Percentiles rank a stretch among this genome's conserved stretches.
phyloP scores from a whole-genome alignment of 441 rosid genomes.

The Populus hybrid region DNA sequence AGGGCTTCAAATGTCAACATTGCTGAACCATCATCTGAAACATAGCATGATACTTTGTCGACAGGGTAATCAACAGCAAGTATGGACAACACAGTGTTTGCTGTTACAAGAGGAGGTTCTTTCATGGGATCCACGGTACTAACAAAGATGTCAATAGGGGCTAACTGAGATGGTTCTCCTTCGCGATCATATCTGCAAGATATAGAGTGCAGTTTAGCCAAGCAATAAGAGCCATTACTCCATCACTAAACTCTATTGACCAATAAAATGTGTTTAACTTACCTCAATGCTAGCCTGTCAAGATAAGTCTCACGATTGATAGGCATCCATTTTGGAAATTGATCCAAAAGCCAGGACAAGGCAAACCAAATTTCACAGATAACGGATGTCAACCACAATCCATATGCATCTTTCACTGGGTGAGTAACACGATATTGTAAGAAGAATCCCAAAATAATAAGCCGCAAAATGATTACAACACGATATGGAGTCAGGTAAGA shows the following conservation, averaged over 20 bases:
- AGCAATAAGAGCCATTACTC: background rate
- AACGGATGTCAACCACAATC: constrained; percentile 90
- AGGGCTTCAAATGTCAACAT: constrained; percentile 96
- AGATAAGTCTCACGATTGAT: constrained; percentile 90
- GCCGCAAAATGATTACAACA: constrained; percentile 87
- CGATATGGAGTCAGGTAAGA: constrained; percentile 92
- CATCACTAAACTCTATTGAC: background rate
- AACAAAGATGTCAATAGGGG: constrained; percentile 93
- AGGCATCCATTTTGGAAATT: constrained; percentile 97
- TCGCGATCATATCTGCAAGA: constrained; percentile 80
- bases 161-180: constrained; percentile 90
- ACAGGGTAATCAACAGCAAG: constrained; percentile 96
- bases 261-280: constrained; percentile 21
- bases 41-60: constrained; percentile 96
- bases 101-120: constrained; percentile 94
- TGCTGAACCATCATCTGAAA: constrained; percentile 97
- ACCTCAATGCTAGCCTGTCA: constrained; percentile 92
- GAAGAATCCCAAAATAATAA: constrained; percentile 95
- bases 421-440: constrained; percentile 90
- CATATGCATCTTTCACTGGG: constrained; percentile 91
- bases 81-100: constrained; percentile 94
- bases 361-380: constrained; percentile 99
- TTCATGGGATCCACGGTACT: constrained; percentile 99
- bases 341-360: constrained; percentile 97
- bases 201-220: background rate